These are phyloP conservation scores for Clathrus columnatus DNA, from an alignment of 768 basidiomycete genomes.

Conservation along the genomic window DNA sequence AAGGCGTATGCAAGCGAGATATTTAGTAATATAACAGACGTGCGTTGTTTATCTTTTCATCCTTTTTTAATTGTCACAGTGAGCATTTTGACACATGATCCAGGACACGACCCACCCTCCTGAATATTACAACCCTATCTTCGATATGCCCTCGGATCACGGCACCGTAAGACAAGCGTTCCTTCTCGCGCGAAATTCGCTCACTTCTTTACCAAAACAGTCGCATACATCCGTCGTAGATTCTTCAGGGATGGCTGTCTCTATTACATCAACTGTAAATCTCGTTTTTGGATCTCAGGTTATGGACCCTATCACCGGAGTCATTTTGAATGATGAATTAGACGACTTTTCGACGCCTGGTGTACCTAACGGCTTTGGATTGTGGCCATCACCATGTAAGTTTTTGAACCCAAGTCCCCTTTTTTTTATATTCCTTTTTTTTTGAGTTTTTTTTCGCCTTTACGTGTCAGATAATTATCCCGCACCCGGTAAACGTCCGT, in stretches of 20 bases:
- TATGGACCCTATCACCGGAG: slow-evolving; percentile 77
- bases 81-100: not conserved
- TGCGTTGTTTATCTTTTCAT: slow-evolving; percentile 21
- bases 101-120: slow-evolving; percentile 76
- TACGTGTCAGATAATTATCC: slow-evolving; percentile 70
- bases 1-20: slow-evolving; percentile 60
- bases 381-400: slow-evolving; percentile 75
- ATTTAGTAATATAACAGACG: slow-evolving; percentile 71
- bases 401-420: not conserved
- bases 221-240: slow-evolving; percentile 85
- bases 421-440: not conserved
- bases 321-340: slow-evolving; percentile 90
- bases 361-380: slow-evolving; percentile 71
- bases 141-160: slow-evolving; percentile 70
- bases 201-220: slow-evolving; percentile 26
- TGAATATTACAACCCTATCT: slow-evolving; percentile 78
- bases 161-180: slow-evolving; percentile 59
- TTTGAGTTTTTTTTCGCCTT: not conserved
- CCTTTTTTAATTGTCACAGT: not conserved
- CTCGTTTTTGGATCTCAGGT: slow-evolving; percentile 83
- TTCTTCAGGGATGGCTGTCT: slow-evolving; percentile 75
- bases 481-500: slow-evolving; percentile 75
- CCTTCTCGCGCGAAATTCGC: not conserved
- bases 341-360: slow-evolving; percentile 91
- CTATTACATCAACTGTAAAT: slow-evolving; percentile 86